Conservation (phyloP, 306 rosid species). For the Albizia julibrissin region DNA sequence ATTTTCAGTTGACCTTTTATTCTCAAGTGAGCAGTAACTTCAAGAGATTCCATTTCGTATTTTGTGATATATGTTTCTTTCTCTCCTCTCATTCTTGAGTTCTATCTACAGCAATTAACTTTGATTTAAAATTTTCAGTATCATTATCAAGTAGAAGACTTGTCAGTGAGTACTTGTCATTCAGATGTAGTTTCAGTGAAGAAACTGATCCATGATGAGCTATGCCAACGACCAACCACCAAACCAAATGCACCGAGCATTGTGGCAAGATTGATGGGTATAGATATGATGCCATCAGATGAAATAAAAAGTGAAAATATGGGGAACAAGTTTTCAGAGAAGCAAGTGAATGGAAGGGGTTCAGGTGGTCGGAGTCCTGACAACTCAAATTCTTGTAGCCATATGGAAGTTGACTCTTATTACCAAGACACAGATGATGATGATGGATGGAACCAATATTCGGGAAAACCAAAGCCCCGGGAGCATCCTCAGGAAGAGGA, state of each 20-base stretch:
- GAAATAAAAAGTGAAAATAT: constrained; percentile 43
- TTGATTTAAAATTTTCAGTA: constrained; percentile 44
- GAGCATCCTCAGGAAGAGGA: constrained; percentile 99
- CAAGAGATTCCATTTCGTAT: constrained; percentile 12
- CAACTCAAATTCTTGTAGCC: constrained; percentile 55
- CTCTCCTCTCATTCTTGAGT: constrained; percentile 11
- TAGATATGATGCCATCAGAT: constrained; percentile 65
- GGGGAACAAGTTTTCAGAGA: constrained; percentile 55
- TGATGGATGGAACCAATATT: constrained; percentile 57
- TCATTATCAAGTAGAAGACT: constrained; percentile 55
- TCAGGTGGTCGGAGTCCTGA: constrained; percentile 51
- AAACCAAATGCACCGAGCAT: constrained; percentile 76
- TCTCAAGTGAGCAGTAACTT: constrained; percentile 1
- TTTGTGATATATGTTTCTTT: constrained; percentile 13
- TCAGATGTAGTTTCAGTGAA: constrained; percentile 77
- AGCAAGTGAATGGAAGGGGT: constrained; percentile 52
- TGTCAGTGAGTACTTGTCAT: constrained; percentile 46
- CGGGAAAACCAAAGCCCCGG: constrained; percentile 61
- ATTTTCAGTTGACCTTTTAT: constrained; percentile 4
- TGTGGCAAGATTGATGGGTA: constrained; percentile 98
- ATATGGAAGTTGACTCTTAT: constrained; percentile 49
- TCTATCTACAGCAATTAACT: constrained; percentile 21
- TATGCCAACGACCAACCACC: constrained; percentile 57
- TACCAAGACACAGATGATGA: constrained; percentile 46
- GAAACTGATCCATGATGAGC: constrained; percentile 83